Evolutionary conservation across 352 stramenopile species (phyloP).

Genomic region (Aphanomyces cochlioides): DNA sequence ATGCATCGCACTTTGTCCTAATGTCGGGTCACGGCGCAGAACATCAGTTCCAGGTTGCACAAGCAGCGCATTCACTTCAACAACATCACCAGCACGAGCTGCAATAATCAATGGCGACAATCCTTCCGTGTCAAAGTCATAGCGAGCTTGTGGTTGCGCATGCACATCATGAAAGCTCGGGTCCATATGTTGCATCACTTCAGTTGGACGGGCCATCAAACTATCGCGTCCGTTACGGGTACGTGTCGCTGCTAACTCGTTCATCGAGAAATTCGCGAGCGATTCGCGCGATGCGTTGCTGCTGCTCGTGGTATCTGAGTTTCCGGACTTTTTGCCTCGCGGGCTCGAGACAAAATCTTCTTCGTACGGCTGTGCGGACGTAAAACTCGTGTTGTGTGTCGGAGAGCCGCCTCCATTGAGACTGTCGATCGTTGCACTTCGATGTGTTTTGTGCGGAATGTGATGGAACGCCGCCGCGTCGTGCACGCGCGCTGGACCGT

Average conservation of each 20-base stretch:
- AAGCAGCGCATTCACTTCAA: constrained; percentile 63
- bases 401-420: neutral
- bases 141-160: neutral
- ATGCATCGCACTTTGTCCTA: constrained; percentile 75
- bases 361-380: constrained; percentile 12
- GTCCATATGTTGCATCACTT: constrained; percentile 37
- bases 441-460: constrained; percentile 11
- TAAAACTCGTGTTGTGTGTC: constrained; percentile 24
- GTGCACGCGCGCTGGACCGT: too few species aligned
- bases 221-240: constrained; percentile 14
- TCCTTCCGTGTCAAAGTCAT: constrained; percentile 40
- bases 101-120: constrained; percentile 65
- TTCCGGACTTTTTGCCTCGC: constrained; percentile 1
- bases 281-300: constrained; percentile 8
- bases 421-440: constrained; percentile 19
- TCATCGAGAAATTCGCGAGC: constrained; percentile 15
- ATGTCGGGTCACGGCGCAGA: constrained; percentile 56
- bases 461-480: neutral
- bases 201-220: constrained; percentile 13
- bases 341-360: constrained; percentile 21
- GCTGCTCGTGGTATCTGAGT: neutral
- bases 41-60: constrained; percentile 67
- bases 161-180: constrained; percentile 31
- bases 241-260: constrained; percentile 17
- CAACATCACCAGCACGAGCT: constrained; percentile 54